Evolutionary conservation across 2,329 filamentous ascomycete species (phyloP).

Genomic region (Cladosporium sp.): DNA sequence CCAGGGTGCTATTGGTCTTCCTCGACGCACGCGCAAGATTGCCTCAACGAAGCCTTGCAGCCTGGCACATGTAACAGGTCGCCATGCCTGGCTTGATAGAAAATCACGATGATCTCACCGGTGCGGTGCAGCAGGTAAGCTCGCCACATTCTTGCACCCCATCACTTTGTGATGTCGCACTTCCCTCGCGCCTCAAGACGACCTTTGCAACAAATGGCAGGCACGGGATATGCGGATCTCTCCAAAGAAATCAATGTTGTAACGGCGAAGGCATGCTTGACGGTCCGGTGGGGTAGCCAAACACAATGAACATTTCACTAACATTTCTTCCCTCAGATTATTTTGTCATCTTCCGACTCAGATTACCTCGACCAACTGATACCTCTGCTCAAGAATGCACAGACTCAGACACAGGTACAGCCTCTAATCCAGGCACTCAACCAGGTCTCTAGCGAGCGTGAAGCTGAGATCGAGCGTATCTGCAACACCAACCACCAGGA

Average conservation of each 20-base stretch:
- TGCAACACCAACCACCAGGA: conserved; percentile 96
- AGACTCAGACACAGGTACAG: conserved; percentile 65
- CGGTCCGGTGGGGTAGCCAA: background rate
- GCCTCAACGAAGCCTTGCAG: background rate
- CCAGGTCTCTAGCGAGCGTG: conserved; percentile 81
- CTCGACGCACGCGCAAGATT: background rate
- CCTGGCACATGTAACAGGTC: background rate
- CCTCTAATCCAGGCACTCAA: conserved; percentile 74
- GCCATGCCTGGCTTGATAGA: conserved; percentile 44
- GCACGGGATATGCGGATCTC: background rate
- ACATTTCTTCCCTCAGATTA: conserved; percentile 63
- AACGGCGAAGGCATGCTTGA: background rate
- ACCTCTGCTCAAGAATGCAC: conserved; percentile 87
- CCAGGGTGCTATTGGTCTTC: background rate
- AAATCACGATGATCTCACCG: conserved; percentile 49
- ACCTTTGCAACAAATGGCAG: background rate
- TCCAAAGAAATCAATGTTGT: background rate
- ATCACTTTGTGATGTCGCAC: background rate
- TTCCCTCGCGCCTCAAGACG: background rate
- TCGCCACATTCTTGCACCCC: background rate
- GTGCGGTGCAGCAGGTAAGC: conserved; percentile 52
- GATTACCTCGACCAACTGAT: conserved; percentile 97
- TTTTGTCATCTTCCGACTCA: conserved; percentile 83
- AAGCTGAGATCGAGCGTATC: conserved; percentile 88
- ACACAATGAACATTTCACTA: conserved; percentile 10